A percentile compares a stretch with the other conserved stretches of the same genome.
Evolutionary conservation across 257 asterid species (phyloP).

Genomic region (Salvia rosmarinus): DNA sequence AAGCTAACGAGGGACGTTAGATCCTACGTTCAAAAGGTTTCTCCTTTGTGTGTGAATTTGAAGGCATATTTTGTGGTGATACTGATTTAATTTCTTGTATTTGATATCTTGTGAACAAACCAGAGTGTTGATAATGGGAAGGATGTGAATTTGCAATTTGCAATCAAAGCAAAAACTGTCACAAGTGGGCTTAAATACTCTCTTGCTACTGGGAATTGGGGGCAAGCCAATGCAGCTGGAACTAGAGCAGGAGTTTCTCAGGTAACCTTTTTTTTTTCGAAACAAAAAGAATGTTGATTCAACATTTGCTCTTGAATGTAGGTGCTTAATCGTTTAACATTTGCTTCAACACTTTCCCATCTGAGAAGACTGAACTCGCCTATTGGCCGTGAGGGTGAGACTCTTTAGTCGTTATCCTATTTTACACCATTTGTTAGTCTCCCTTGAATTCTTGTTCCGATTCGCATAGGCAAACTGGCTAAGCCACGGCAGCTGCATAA

Average conservation of each 20-base stretch:
- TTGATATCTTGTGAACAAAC: constrained; percentile 27
- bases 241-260: constrained; percentile 89
- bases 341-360: constrained; percentile 86
- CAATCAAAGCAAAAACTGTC: constrained; percentile 80
- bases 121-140: constrained; percentile 85
- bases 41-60: too few relatives aligned
- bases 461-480: constrained; percentile 68
- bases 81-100: constrained; percentile 15
- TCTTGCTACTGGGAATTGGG: constrained; percentile 90
- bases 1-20: constrained; percentile 82
- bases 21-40: constrained; percentile 81
- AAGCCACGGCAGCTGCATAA: constrained; percentile 90
- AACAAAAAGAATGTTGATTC: not conserved
- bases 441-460: not conserved
- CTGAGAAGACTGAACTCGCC: constrained; percentile 85
- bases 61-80: constrained; percentile 3
- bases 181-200: constrained; percentile 90
- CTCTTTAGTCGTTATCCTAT: not conserved
- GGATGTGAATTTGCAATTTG: constrained; percentile 84
- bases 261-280: constrained; percentile 33
- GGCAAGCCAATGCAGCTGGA: constrained; percentile 92
- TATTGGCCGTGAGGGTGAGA: constrained; percentile 83
- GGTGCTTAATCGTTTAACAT: constrained; percentile 93
- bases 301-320: constrained; percentile 27
- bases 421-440: not conserved